Evolutionary conservation across 495 filamentous ascomycete genomes (phyloP).

Genomic region (Hypoxylon lienhwacheense): DNA sequence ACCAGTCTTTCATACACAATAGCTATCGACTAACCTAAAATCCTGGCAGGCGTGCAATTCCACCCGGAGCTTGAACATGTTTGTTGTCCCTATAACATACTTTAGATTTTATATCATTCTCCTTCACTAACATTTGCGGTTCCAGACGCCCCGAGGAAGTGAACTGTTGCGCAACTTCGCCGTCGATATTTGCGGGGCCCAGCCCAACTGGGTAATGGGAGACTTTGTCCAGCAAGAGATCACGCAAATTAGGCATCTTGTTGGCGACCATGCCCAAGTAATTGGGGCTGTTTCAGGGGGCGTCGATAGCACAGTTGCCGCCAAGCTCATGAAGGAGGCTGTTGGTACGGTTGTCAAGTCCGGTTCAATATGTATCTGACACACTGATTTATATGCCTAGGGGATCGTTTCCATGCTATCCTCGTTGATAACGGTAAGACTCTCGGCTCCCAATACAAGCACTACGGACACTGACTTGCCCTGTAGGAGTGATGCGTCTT

Average conservation of each 20-base stretch:
- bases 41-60: too few relatives aligned
- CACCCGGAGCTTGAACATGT: slow-evolving; percentile 85
- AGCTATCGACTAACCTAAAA: too few relatives aligned
- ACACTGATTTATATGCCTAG: slow-evolving; percentile 33
- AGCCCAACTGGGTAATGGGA: slow-evolving; percentile 78
- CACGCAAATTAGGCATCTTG: slow-evolving; percentile 69
- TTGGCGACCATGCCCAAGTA: slow-evolving; percentile 82
- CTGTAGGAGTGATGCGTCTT: slow-evolving; percentile 80
- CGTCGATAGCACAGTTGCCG: slow-evolving; percentile 89
- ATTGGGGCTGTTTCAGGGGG: slow-evolving; percentile 81
- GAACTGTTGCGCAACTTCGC: slow-evolving; percentile 77
- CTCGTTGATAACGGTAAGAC: slow-evolving; percentile 79
- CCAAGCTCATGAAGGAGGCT: too few relatives aligned
- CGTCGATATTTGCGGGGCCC: slow-evolving; percentile 72
- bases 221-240: slow-evolving; percentile 81
- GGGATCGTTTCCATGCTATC: slow-evolving; percentile 85
- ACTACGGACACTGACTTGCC: too few relatives aligned
- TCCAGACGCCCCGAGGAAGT: slow-evolving; percentile 64
- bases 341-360: too few relatives aligned
- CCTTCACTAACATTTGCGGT: too few relatives aligned
- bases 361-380: background rate
- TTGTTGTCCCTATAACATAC: too few relatives aligned
- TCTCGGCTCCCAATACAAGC: too few relatives aligned
- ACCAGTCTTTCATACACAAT: too few relatives aligned
- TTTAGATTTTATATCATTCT: too few relatives aligned